These are phyloP conservation scores for Onygenales sp. DNA, from an alignment of 2,329 filamentous ascomycete genomes.

Conservation along the genomic window DNA sequence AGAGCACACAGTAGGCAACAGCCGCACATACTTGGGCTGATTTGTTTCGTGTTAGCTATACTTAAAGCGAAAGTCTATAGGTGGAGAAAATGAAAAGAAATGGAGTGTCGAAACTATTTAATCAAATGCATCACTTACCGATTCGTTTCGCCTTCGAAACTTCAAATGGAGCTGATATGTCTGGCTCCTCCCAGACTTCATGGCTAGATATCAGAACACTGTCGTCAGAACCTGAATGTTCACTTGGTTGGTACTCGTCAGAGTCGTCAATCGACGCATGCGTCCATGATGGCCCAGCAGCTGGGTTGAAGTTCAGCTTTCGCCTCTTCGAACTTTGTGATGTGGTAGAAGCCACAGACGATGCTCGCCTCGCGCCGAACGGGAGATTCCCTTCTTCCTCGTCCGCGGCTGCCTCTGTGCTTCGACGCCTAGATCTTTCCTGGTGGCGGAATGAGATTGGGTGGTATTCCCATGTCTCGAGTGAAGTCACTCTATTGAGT, in stretches of 20 bases:
- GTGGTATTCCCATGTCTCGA: constrained; percentile 35
- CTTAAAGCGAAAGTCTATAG: background rate
- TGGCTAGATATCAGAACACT: background rate
- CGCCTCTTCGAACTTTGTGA: constrained; percentile 11
- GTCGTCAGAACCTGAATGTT: constrained; percentile 6
- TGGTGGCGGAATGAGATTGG: constrained; percentile 17
- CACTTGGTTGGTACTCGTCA: constrained; percentile 12
- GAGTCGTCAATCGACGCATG: constrained; percentile 22
- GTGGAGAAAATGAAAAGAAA: background rate
- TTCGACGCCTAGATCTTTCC: constrained; percentile 11
- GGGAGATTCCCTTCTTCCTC: too few species aligned
- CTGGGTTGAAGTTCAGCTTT: constrained; percentile 35
- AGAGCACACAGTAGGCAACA: constrained; percentile 64
- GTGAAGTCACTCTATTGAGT: constrained; percentile 31
- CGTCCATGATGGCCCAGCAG: constrained; percentile 29
- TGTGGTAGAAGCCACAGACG: background rate
- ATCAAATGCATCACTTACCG: constrained; percentile 27
- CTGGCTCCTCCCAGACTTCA: constrained; percentile 6
- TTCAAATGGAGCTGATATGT: constrained; percentile 41
- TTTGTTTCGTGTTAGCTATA: background rate
- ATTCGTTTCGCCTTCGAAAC: constrained; percentile 45
- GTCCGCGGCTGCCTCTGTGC: too few species aligned
- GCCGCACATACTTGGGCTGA: constrained; percentile 60
- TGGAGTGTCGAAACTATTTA: background rate
- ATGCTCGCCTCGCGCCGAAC: too few species aligned